Base-by-base conservation (phyloP, 768 basidiomycete genomes). In the Jaapia argillacea region DNA sequence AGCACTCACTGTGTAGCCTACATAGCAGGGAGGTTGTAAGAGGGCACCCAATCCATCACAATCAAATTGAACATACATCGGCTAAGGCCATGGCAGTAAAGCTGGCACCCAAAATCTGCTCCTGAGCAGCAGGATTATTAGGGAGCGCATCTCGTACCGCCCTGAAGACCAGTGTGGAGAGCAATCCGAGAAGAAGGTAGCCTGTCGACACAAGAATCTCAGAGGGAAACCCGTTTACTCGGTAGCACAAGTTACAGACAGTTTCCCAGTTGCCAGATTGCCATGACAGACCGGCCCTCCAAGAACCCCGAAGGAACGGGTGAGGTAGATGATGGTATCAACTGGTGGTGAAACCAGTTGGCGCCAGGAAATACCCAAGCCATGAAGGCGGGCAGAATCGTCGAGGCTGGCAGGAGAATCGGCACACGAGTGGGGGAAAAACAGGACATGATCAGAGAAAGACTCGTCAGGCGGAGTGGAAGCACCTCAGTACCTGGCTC, bases 161-260 rank as follows among this genome's bases (percentile, higher is more conserved):
- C 21, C 84, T 75, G 55, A 84, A 82, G 6, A 79, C 79, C 21
- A 85, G 54, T 4, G 77, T 72, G 6, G 79, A 78, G 38, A 83
- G 65, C 46, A 85, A 59, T n/a, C 74, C 75, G 1, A 84, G 60
- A 1, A 84, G 61, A 45, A 81, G 52, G 52, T 79, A 84, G 50
- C 78, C 81, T 83, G 40, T 24, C 27, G 27, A 16, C 24, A 36
- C 7, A 20, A n/a, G n/a, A n/a, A n/a, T n/a, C 28, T 28, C 6
- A 24, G 7, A 10, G 21, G 16, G 33, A 1, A 14, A 28, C 24
- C 20, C 4, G 27, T n/a, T n/a, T n/a, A n/a, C n/a, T n/a, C n/a
- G n/a, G n/a, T n/a, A n/a, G n/a, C 13, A 2, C 26, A 24, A 6
- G 3, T 13, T 24, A 52, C 72, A 38, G 47, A 81, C 83, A 79